phyloP scores from a whole-genome alignment of 805 yeast genomes.

The Osmozyma mogii region DNA sequence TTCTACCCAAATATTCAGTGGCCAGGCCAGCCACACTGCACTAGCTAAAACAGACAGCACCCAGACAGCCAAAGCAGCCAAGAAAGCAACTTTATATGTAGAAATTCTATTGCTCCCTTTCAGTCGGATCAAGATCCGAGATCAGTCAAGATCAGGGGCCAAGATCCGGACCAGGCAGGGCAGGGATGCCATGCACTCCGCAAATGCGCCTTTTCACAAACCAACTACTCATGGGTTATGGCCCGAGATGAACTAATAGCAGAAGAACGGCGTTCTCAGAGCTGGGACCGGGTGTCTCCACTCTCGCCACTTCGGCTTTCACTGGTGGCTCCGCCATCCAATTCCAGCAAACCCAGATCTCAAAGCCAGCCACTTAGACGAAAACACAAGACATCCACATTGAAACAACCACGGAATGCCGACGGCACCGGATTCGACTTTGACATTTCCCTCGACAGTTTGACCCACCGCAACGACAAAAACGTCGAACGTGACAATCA shows the following conservation, averaged over 20 bases:
- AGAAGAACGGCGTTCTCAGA: neutral
- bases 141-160: too few relatives aligned
- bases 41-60: too few relatives aligned
- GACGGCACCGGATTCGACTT: neutral
- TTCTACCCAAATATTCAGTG: too few relatives aligned
- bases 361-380: slow-evolving; percentile 1
- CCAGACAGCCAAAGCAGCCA: too few relatives aligned
- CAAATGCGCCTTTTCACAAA: too few relatives aligned
- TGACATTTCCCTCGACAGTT: neutral
- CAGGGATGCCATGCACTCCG: too few relatives aligned
- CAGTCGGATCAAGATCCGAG: too few relatives aligned
- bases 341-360: neutral
- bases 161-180: too few relatives aligned
- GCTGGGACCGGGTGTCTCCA: neutral
- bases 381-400: neutral
- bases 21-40: too few relatives aligned
- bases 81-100: too few relatives aligned
- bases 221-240: too few relatives aligned
- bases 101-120: too few relatives aligned
- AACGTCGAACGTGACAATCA: neutral
- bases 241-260: slow-evolving; percentile 1
- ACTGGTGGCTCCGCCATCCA: neutral
- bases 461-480: neutral
- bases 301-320: slow-evolving; percentile 1
- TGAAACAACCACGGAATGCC: neutral